These are phyloP conservation scores for Endocalyx cinctus DNA, from an alignment of 2,329 filamentous ascomycete genomes.

Conservation along the genomic window DNA sequence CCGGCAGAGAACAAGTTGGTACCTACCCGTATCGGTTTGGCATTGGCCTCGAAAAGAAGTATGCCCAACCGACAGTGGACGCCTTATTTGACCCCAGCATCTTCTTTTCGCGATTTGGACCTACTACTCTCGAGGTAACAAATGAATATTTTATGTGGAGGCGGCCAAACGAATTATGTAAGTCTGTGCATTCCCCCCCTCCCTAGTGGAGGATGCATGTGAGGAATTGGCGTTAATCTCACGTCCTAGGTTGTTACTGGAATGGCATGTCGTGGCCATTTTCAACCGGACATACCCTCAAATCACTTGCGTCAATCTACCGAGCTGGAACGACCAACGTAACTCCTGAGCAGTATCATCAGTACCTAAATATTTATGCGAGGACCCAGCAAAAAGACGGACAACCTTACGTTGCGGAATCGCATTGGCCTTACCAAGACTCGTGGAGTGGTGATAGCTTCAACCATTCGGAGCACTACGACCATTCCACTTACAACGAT, in stretches of 20 bases:
- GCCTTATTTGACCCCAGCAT: conserved; percentile 30
- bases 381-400: conserved; percentile 35
- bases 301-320: conserved; percentile 34
- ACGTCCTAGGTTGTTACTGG: conserved; percentile 34
- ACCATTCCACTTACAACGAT: conserved; percentile 40
- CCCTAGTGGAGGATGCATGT: neutral
- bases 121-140: conserved; percentile 37
- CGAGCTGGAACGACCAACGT: conserved; percentile 26
- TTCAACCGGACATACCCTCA: conserved; percentile 35
- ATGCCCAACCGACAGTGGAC: conserved; percentile 27
- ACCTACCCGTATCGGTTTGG: conserved; percentile 38
- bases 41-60: conserved; percentile 28
- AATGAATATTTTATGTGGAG: conserved; percentile 34
- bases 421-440: conserved; percentile 34
- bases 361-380: conserved; percentile 34
- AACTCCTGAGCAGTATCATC: conserved; percentile 32
- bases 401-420: conserved; percentile 39
- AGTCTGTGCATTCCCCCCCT: neutral
- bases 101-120: conserved; percentile 34
- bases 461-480: conserved; percentile 39
- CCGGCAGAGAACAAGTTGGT: conserved; percentile 36
- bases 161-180: conserved; percentile 26
- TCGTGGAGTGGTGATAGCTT: conserved; percentile 30
- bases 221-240: neutral
- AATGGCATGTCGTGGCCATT: conserved; percentile 43